These are phyloP conservation scores for Talaromyces islandicus DNA, from an alignment of 2,329 filamentous ascomycete species.

Conservation along the genomic window DNA sequence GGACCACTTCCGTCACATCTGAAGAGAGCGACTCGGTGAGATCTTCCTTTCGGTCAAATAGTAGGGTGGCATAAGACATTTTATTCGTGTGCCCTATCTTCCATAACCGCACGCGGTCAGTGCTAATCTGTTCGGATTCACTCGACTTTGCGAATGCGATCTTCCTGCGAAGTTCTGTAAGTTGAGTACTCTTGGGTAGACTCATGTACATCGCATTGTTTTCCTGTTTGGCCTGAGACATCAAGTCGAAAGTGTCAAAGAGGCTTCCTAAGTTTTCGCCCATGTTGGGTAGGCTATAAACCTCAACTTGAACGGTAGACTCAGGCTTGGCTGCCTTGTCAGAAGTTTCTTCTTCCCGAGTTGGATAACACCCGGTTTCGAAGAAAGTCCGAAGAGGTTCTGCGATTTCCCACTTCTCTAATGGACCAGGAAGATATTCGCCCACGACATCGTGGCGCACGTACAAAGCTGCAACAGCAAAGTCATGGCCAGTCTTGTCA, in stretches of 20 bases:
- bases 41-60: slow-evolving; percentile 29
- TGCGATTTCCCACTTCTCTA: slow-evolving; percentile 45
- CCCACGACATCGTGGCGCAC: slow-evolving; percentile 45
- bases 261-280: slow-evolving; percentile 28
- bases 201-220: slow-evolving; percentile 31
- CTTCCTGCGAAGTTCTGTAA: slow-evolving; percentile 33
- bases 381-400: slow-evolving; percentile 36
- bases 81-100: slow-evolving; percentile 30
- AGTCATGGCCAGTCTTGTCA: slow-evolving; percentile 38
- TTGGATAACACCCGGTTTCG: slow-evolving; percentile 21
- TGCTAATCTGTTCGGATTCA: slow-evolving; percentile 16
- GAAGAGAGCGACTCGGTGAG: slow-evolving; percentile 22
- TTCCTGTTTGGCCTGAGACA: slow-evolving; percentile 30
- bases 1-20: slow-evolving; percentile 20
- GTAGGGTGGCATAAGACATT: slow-evolving; percentile 26
- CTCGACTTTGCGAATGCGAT: slow-evolving; percentile 27
- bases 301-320: slow-evolving; percentile 28
- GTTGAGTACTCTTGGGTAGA: slow-evolving; percentile 25
- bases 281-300: slow-evolving; percentile 32
- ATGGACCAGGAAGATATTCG: slow-evolving; percentile 35
- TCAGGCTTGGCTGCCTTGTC: slow-evolving; percentile 11
- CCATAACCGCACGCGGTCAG: slow-evolving; percentile 36
- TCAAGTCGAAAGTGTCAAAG: slow-evolving; percentile 40
- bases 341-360: slow-evolving; percentile 5
- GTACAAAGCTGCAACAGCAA: slow-evolving; percentile 53